Evolutionary conservation across 208 protist species (phyloP), one percentile per base, ranked within the genome.

Genomic region (Trypanosoma avium): DNA sequence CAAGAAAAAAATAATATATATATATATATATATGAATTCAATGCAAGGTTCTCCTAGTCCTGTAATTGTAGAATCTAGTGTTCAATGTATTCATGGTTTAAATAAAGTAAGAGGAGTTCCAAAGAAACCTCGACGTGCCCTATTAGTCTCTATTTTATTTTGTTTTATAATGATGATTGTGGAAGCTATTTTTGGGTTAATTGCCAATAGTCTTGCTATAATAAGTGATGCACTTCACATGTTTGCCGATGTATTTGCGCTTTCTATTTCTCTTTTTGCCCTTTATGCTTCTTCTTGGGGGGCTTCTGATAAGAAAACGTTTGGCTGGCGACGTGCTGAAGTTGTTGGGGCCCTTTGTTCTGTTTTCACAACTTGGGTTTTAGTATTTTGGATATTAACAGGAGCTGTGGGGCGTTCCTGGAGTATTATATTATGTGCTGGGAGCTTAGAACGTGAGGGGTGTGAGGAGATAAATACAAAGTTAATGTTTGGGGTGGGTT

Each of bases 221-320:
- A 62, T 85, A 40, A 81, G 59, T 1, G 78, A 88, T 68, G 81
- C 78, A 2, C 75, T 72, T 9, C 81, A 88, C 49, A 61, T 88
- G 12, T 24, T 85, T 10, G 79, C 71, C 0, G 77, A 85, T 67
- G 78, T 88, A 3, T 62, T 85, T 36, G 63, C 64, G 12, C 40
- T 88, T 57, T 69, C 59, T 12, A 56, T 85, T 13, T 70, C 81
- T 10, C 60, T 82, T 27, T 70, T 73, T 48, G 65, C 79, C 21
- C n/a, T 72, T 9, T 17, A 71, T 53, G 57, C 57, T 35, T 60
- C 61, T 12, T 47, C 58, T n/a, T 73, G 59, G 67, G 10, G 26
- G 22, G 43, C 73, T 36, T 77, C 60, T 0, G 17, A 21, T 3
- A 58, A 40, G 32, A 15, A 60, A 8, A 82, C 61, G 9, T 88